Evolutionary conservation across 768 basidiomycete species (phyloP).

Genomic region (Aureoboletus auriporus): DNA sequence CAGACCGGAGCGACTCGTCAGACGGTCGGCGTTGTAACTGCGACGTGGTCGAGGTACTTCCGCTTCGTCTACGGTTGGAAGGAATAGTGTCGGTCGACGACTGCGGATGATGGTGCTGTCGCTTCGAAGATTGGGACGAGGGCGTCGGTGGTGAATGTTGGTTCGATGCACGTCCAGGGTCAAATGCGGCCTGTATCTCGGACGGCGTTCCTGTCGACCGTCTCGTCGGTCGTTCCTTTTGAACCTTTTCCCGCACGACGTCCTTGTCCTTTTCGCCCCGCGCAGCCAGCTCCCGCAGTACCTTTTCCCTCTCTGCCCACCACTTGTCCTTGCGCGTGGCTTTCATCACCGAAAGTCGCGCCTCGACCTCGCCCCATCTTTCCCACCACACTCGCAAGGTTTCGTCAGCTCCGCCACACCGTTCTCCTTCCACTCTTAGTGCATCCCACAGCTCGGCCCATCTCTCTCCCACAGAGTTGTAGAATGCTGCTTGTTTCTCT

Average conservation of each 20-base stretch:
- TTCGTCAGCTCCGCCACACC: conserved; percentile 63
- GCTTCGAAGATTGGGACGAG: conserved; percentile 13
- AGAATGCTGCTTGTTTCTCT: conserved; percentile 57
- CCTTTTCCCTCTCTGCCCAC: conserved; percentile 29
- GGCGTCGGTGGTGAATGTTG: conserved; percentile 23
- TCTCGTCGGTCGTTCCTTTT: conserved; percentile 15
- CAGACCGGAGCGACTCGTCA: conserved; percentile 39
- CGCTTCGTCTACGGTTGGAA: conserved; percentile 24
- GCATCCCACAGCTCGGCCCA: conserved; percentile 89
- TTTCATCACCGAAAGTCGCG: conserved; percentile 37
- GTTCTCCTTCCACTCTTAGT: conserved; percentile 65
- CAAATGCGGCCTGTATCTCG: conserved; percentile 13
- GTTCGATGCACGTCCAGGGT: conserved; percentile 23
- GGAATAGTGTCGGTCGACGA: conserved; percentile 23
- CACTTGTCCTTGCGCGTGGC: conserved; percentile 34
- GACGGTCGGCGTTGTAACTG: conserved; percentile 31
- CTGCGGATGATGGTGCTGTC: conserved; percentile 28
- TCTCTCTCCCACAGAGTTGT: conserved; percentile 51
- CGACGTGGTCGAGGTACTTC: conserved; percentile 18
- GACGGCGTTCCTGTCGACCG: conserved; percentile 16
- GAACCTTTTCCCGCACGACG: conserved; percentile 5
- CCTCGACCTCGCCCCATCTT: conserved; percentile 66
- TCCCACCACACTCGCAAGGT: conserved; percentile 68
- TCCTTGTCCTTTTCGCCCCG: conserved; percentile 16
- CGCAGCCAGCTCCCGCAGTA: conserved; percentile 15